Percentiles rank a stretch among this genome's conserved stretches.
These are phyloP conservation scores for Pythium periplocum DNA, from an alignment of 352 stramenopile genomes.

Conservation along the genomic window DNA sequence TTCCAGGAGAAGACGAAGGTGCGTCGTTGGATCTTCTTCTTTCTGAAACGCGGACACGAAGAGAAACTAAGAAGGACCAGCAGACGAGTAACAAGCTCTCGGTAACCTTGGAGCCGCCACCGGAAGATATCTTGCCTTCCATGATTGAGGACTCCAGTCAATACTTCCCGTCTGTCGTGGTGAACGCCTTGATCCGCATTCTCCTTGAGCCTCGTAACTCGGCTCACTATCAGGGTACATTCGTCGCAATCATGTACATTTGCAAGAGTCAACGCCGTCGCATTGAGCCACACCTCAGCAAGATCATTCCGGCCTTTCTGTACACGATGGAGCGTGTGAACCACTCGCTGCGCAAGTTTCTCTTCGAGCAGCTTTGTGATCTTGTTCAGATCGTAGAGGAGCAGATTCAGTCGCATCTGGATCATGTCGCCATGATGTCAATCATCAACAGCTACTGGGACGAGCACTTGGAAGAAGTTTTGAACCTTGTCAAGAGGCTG, in stretches of 20 bases:
- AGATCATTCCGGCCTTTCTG: conserved; percentile 97
- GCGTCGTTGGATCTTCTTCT: conserved; percentile 39
- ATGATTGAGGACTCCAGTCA: conserved; percentile 87
- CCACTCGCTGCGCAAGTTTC: conserved; percentile 87
- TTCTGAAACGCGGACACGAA: conserved; percentile 42
- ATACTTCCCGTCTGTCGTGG: conserved; percentile 96
- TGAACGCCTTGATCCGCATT: conserved; percentile 97
- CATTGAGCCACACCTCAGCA: conserved; percentile 93
- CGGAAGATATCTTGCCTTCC: conserved; percentile 71
- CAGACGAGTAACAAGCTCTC: conserved; percentile 64
- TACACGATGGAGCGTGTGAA: conserved; percentile 90
- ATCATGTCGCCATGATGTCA: conserved; percentile 77
- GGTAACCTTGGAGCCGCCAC: conserved; percentile 57
- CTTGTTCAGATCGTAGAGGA: conserved; percentile 97
- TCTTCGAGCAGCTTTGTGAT: conserved; percentile 95
- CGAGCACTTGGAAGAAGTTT: conserved; percentile 94
- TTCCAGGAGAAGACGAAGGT: conserved; percentile 33
- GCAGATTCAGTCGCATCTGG: conserved; percentile 91
- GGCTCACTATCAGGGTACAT: conserved; percentile 96
- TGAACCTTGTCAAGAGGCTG: conserved; percentile 95
- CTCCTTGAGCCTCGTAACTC: conserved; percentile 95
- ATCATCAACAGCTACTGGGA: conserved; percentile 85
- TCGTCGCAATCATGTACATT: conserved; percentile 99
- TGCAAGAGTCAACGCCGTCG: conserved; percentile 94
- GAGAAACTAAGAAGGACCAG: conserved; percentile 64